A percentile compares a stretch with the other conserved stretches of the same genome.
These are phyloP conservation scores for Xerocomellus dryophilus DNA, from an alignment of 768 basidiomycete species.

Conservation along the genomic window DNA sequence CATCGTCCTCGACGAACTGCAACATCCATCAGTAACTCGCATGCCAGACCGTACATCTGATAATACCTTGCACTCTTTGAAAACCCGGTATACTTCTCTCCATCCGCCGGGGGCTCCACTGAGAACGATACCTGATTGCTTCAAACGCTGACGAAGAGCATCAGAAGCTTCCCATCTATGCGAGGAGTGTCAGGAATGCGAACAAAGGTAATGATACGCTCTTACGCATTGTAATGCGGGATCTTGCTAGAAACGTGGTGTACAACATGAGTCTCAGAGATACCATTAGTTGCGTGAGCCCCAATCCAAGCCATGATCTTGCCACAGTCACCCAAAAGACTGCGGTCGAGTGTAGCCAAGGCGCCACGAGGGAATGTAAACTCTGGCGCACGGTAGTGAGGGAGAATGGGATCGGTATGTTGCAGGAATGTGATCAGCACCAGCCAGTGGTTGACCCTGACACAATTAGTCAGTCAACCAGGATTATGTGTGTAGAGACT, in stretches of 20 bases:
- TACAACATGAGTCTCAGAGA: slow-evolving; percentile 89
- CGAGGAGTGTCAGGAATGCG: background rate
- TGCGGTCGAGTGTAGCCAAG: slow-evolving; percentile 86
- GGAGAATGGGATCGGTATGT: slow-evolving; percentile 93
- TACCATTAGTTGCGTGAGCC: slow-evolving; percentile 81
- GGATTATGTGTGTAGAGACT: background rate
- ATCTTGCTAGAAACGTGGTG: slow-evolving; percentile 96
- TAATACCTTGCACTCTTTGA: slow-evolving; percentile 69
- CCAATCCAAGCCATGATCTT: slow-evolving; percentile 83
- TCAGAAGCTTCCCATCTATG: slow-evolving; percentile 84
- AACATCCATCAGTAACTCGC: background rate
- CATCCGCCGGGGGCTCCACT: slow-evolving; percentile 75
- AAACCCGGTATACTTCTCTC: slow-evolving; percentile 77
- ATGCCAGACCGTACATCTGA: background rate
- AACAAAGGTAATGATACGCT: background rate
- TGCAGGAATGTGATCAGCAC: slow-evolving; percentile 97
- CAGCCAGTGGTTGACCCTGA: slow-evolving; percentile 89
- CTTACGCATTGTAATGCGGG: slow-evolving; percentile 86
- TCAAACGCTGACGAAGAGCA: slow-evolving; percentile 74
- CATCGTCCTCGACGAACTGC: slow-evolving; percentile 91
- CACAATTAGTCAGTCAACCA: background rate
- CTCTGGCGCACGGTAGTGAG: slow-evolving; percentile 85
- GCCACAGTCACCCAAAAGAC: slow-evolving; percentile 74
- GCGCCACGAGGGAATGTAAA: slow-evolving; percentile 96
- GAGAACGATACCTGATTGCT: slow-evolving; percentile 55